phyloP scores from a whole-genome alignment of 1,284 basidiomycete species.

The Marasmius sp. region DNA sequence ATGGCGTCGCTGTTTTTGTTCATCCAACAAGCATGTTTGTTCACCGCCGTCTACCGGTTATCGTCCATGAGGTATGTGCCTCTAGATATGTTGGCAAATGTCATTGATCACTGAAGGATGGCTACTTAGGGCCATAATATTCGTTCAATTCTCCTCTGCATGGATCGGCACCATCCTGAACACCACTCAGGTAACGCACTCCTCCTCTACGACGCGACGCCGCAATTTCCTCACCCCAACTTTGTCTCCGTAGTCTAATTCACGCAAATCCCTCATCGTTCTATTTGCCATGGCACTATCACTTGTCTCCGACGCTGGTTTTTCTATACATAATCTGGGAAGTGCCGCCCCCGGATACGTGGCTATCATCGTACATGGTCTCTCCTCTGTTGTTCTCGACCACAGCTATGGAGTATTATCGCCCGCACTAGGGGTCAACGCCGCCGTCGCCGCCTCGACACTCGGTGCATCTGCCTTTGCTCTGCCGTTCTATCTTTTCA shows the following conservation, averaged over 20 bases:
- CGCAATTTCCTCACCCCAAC: not conserved
- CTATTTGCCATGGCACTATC: slow-evolving; percentile 45
- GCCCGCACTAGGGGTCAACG: slow-evolving; percentile 52
- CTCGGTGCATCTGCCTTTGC: slow-evolving; percentile 64
- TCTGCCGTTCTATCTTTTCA: slow-evolving; percentile 62
- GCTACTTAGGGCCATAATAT: slow-evolving; percentile 55
- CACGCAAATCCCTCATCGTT: slow-evolving; percentile 46
- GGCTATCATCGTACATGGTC: slow-evolving; percentile 57
- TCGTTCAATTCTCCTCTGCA: slow-evolving; percentile 64
- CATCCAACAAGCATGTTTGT: slow-evolving; percentile 60
- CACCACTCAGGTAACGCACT: slow-evolving; percentile 41
- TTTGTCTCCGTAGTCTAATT: slow-evolving; percentile 40
- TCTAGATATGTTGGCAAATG: not conserved
- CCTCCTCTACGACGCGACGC: not conserved
- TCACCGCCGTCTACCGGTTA: slow-evolving; percentile 64
- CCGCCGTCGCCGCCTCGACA: slow-evolving; percentile 52
- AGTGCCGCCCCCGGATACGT: slow-evolving; percentile 60
- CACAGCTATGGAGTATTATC: slow-evolving; percentile 58
- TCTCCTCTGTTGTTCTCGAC: slow-evolving; percentile 59
- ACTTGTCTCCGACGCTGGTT: slow-evolving; percentile 52
- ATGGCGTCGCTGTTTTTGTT: slow-evolving; percentile 67
- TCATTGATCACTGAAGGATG: not conserved
- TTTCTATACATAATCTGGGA: slow-evolving; percentile 45
- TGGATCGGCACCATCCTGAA: slow-evolving; percentile 58
- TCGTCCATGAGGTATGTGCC: slow-evolving; percentile 56